These are phyloP conservation scores for Bruguiera gymnorhiza DNA, from an alignment of 345 rosid genomes.

Conservation along the genomic window DNA sequence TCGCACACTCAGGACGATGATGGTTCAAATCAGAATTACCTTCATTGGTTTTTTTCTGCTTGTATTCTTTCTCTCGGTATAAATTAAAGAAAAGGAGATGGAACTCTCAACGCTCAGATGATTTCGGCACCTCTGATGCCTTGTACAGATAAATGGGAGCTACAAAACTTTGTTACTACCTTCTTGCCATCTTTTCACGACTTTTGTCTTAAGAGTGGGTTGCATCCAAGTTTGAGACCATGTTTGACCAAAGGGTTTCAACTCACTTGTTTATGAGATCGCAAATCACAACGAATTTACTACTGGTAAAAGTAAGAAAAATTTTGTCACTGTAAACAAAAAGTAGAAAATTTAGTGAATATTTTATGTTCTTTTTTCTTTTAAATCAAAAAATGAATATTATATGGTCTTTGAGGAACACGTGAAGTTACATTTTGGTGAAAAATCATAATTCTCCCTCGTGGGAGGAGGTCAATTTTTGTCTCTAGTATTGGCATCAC, in stretches of 20 bases:
- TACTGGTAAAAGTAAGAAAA: not conserved
- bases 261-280: not conserved
- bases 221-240: too few relatives aligned
- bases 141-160: too few relatives aligned
- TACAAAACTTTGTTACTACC: too few relatives aligned
- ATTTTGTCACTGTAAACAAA: not conserved
- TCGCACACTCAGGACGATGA: slow-evolving; percentile 14
- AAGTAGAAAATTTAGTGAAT: not conserved
- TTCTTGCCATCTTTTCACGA: too few relatives aligned
- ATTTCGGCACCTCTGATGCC: too few relatives aligned
- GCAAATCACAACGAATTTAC: not conserved
- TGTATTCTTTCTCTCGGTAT: not conserved
- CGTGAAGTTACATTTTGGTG: slow-evolving; percentile 10
- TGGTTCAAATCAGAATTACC: slow-evolving; percentile 33
- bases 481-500: slow-evolving; percentile 45
- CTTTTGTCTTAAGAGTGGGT: too few relatives aligned
- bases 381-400: not conserved
- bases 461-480: slow-evolving; percentile 40
- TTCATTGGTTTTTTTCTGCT: slow-evolving; percentile 4
- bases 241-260: not conserved
- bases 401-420: not conserved
- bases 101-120: too few relatives aligned
- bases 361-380: not conserved
- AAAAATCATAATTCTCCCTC: slow-evolving; percentile 13
- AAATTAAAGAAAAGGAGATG: not conserved